phyloP scores from a whole-genome alignment of 768 basidiomycete species.

The Hygrocybe punicea region DNA sequence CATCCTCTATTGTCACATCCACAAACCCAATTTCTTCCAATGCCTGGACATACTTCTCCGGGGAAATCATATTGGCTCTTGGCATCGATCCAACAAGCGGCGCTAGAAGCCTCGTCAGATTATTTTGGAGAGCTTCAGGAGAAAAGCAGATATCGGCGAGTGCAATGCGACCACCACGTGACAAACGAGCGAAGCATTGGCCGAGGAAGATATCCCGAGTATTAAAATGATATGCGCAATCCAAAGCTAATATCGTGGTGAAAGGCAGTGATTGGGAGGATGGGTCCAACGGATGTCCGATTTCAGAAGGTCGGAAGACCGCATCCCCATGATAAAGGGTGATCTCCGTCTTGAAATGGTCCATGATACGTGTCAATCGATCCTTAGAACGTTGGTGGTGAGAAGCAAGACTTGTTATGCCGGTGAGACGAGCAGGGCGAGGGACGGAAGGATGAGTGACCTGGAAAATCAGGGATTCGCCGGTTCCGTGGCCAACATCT shows the following conservation, averaged over 20 bases:
- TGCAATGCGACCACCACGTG: constrained; percentile 50
- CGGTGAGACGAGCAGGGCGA: constrained; percentile 47
- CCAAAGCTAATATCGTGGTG: constrained; percentile 55
- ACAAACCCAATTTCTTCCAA: constrained; percentile 51
- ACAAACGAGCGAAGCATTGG: constrained; percentile 47
- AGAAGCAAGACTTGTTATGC: constrained; percentile 52
- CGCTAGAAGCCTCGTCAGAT: constrained; percentile 26
- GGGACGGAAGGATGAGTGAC: constrained; percentile 45
- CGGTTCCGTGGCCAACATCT: constrained; percentile 70
- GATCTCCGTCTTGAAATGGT: constrained; percentile 27
- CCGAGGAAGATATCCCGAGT: constrained; percentile 50
- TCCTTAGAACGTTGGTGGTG: constrained; percentile 48
- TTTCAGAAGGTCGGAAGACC: constrained; percentile 32
- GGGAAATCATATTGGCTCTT: constrained; percentile 46
- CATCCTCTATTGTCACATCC: constrained; percentile 54
- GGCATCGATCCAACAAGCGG: constrained; percentile 45
- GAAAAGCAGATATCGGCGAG: constrained; percentile 62
- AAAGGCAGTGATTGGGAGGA: constrained; percentile 29
- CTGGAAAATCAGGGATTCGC: constrained; percentile 60
- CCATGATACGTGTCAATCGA: constrained; percentile 32
- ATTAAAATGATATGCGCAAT: constrained; percentile 68
- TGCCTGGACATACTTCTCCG: constrained; percentile 40
- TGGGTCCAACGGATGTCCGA: constrained; percentile 46
- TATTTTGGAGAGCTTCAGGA: constrained; percentile 21
- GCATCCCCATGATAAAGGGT: constrained; percentile 51